Conservation (phyloP, 2,329 filamentous ascomycete species). For the Pseudofabraea citricarpa region DNA sequence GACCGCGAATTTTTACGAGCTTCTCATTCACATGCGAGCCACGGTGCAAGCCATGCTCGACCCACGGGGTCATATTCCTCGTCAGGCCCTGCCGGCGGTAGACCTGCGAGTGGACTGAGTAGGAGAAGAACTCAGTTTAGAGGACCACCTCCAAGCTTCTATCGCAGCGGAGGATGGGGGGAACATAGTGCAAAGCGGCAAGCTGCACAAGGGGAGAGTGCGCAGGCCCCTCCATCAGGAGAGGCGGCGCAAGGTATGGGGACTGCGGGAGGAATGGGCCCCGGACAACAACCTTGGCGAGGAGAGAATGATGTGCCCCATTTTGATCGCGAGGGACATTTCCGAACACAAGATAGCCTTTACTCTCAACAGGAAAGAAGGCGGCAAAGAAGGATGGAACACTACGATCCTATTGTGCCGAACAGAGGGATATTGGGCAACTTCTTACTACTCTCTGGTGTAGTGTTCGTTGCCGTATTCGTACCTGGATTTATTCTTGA, state of each 20-base stretch:
- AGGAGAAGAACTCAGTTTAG: slow-evolving; percentile 70
- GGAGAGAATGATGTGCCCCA: slow-evolving; percentile 58
- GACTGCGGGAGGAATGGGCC: slow-evolving; percentile 50
- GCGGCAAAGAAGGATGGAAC: slow-evolving; percentile 23
- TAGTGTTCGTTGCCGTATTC: slow-evolving; percentile 33
- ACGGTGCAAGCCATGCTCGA: slow-evolving; percentile 12
- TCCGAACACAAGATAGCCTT: slow-evolving; percentile 56
- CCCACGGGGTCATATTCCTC: slow-evolving; percentile 49
- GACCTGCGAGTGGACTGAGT: slow-evolving; percentile 77
- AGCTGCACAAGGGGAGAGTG: slow-evolving; percentile 43
- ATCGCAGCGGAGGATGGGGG: slow-evolving; percentile 75
- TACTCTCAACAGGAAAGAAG: slow-evolving; percentile 25
- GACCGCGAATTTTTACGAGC: slow-evolving; percentile 60
- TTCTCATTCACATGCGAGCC: slow-evolving; percentile 24
- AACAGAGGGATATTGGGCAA: slow-evolving; percentile 18
- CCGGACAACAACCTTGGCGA: slow-evolving; percentile 46
- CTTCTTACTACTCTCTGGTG: slow-evolving; percentile 37
- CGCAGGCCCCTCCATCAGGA: slow-evolving; percentile 11
- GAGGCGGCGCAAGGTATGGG: slow-evolving; percentile 6
- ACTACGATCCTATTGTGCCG: slow-evolving; percentile 18
- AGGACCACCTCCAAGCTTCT: slow-evolving; percentile 88
- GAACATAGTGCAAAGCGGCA: slow-evolving; percentile 53
- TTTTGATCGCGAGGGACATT: slow-evolving; percentile 72
- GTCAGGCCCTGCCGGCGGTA: slow-evolving; percentile 61
- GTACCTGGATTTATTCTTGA: slow-evolving; percentile 21